Percentiles rank a stretch among this genome's conserved stretches.
Conservation (phyloP, 2,329 filamentous ascomycete species). For the Pseudocercospora eumusae region DNA sequence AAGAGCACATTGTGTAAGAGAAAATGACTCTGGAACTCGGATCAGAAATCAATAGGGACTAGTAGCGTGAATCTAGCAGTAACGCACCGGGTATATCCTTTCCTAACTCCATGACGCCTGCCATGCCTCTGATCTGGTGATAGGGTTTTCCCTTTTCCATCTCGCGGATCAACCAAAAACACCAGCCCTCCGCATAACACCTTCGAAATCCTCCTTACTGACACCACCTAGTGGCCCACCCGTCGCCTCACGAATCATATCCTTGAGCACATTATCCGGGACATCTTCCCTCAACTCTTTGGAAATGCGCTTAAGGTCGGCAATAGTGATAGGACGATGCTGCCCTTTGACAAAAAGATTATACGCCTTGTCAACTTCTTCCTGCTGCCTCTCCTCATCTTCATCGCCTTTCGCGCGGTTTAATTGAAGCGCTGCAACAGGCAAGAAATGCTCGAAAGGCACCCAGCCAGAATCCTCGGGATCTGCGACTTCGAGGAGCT, state of each 20-base stretch:
- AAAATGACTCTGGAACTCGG: not conserved
- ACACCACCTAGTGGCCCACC: conserved; percentile 75
- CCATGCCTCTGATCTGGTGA: not conserved
- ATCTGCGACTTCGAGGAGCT: conserved; percentile 80
- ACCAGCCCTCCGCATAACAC: conserved; percentile 80
- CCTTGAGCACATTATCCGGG: conserved; percentile 76
- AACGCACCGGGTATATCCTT: conserved; percentile 7
- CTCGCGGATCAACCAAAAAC: conserved; percentile 65
- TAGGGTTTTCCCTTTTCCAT: not conserved
- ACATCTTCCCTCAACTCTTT: conserved; percentile 81
- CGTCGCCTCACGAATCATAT: conserved; percentile 96
- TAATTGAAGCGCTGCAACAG: conserved; percentile 84
- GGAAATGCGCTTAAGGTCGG: conserved; percentile 76
- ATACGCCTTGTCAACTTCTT: conserved; percentile 81
- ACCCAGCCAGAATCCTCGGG: conserved; percentile 78
- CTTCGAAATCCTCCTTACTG: conserved; percentile 76
- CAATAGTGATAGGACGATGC: conserved; percentile 71
- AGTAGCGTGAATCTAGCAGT: not conserved
- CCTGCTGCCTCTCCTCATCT: conserved; percentile 52
- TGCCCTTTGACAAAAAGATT: conserved; percentile 69
- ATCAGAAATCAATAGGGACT: not conserved
- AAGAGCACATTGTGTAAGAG: not conserved
- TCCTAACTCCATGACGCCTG: not conserved
- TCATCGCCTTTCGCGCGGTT: conserved; percentile 48
- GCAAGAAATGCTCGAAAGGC: conserved; percentile 77